Evolutionary conservation across 257 asterid species (phyloP), one percentile per base, ranked within the genome.

Genomic region (Primulina tabacum): DNA sequence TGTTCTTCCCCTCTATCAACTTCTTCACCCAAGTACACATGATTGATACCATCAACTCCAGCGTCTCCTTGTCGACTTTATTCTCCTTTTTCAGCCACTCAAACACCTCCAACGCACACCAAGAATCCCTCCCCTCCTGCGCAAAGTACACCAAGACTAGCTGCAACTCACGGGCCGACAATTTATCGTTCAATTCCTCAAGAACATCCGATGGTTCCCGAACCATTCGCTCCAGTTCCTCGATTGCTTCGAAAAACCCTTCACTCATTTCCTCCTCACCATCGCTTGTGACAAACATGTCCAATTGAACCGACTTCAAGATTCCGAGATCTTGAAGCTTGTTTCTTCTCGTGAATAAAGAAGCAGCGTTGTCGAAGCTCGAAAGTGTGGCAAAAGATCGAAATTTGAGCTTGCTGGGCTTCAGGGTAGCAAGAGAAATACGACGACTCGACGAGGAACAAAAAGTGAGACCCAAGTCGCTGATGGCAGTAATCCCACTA

Each of bases 61-160:
- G 86, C 0, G 95, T 94, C 83, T 94, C 99, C 83, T 94, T 86
- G 70, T 91, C 99, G 0, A 94, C 99, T 60, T 83, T 79, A 68
- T 94, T 94, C 89, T 91, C 99, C 90, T 91, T 94, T 74, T 85
- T 88, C 37, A 94, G 76, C 99, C 97, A 94, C 81, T 91, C 99
- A 68, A 86, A 94, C 69, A 94, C 97, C 86, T 94, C 99, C 40
- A 94, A 76, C 0, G 97, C 90, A 63, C 97, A 94, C 99, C 99
- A 94, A 1, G 96, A 91, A 32, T 94, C 99, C 90, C 97, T 86
- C 75, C 99, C 99, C 59, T 94, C 97, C 68, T 89, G 99, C 0
- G 97, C 79, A 74, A 94, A 94, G 66, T 94, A 94, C 40, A 94
- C 97, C 83, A 91, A 71, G 40, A 94, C 96, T 28, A 91, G 32